These are phyloP conservation scores for Tolypocladium amazonense DNA, from an alignment of 2,329 filamentous ascomycete genomes.

Conservation along the genomic window DNA sequence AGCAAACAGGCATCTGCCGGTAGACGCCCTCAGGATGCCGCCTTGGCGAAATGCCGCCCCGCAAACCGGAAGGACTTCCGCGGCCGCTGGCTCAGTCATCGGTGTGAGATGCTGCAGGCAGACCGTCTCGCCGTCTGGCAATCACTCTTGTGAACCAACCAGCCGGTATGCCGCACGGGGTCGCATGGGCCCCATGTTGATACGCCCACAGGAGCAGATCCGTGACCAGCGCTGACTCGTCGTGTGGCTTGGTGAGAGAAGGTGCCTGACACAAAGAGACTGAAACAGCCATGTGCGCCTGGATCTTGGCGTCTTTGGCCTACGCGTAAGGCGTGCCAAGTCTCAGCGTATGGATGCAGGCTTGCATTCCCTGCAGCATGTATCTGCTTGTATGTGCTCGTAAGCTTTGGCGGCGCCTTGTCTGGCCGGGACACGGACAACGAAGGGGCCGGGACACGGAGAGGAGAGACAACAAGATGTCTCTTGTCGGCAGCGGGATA, in stretches of 20 bases:
- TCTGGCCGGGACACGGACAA: not conserved
- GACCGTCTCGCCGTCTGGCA: not conserved
- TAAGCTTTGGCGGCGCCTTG: not conserved
- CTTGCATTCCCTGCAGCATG: not conserved
- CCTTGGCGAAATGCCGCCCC: not conserved
- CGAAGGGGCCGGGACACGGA: not conserved
- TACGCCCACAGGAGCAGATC: not conserved
- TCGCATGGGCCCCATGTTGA: not conserved
- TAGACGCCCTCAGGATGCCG: not conserved
- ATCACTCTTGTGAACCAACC: constrained; percentile 4
- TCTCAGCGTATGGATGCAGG: not conserved
- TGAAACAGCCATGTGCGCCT: constrained; percentile 1
- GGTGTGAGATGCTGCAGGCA: constrained; percentile 1
- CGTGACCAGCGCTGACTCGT: not conserved
- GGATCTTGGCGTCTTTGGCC: not conserved
- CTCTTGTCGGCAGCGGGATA: not conserved
- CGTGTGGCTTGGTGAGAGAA: not conserved
- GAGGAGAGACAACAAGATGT: not conserved
- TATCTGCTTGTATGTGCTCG: not conserved
- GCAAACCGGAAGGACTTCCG: constrained; percentile 6
- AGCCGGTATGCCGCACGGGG: constrained; percentile 1
- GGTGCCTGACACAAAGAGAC: not conserved
- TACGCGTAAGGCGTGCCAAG: not conserved
- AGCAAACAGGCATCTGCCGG: not conserved
- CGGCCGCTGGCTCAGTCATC: not conserved